Evolutionary conservation across 352 stramenopile genomes (phyloP), one percentile per base, ranked within the genome.

Genomic region (Globisporangium sylvaticum): DNA sequence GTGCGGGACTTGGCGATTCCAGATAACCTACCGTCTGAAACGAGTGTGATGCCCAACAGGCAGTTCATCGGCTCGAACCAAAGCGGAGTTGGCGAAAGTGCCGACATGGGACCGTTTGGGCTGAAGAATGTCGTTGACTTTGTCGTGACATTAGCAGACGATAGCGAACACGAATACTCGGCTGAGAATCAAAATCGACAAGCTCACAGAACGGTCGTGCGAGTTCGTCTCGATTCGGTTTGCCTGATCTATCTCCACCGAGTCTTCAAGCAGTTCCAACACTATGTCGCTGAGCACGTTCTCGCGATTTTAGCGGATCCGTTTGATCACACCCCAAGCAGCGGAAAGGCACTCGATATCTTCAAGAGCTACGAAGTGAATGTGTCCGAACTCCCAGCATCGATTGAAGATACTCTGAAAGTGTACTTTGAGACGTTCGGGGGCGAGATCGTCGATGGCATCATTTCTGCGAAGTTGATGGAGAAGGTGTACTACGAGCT

Each of bases 201-300:
- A 73, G 50, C 42, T 6, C 54, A 58, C 14, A 65, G 63, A 15
- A 66, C 75, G 54, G 32, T 76, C 25, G 71, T 85, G 57, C 80
- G 71, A 53, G 73, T 89, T 53, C 85, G 86, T 4, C 70, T 96
- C 25, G 88, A 96, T 61, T 91, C 88, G 1, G 81, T 95, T 9
- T 90, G 84, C 60, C 68, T 92, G n/a, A 74, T 85, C 48, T 94
- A 96, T 54, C 71, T 96, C 29, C 88, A 95, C 69, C 85, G 88
- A 34, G 81, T 96, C 37, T 92, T 90, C 75, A 96, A 96, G 61
- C 88, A 96, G 65, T 90, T 93, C 48, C 74, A 91, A 18, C 84
- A 94, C 62, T 94, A 88, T 60, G 29, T 93, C 22, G 54, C 73
- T 53, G 87, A 95, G 53, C 80, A 93, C 53, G 24, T 92, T 29